phyloP scores from a whole-genome alignment of 2,329 filamentous ascomycete genomes.

The Phaeosphaeria sp. region DNA sequence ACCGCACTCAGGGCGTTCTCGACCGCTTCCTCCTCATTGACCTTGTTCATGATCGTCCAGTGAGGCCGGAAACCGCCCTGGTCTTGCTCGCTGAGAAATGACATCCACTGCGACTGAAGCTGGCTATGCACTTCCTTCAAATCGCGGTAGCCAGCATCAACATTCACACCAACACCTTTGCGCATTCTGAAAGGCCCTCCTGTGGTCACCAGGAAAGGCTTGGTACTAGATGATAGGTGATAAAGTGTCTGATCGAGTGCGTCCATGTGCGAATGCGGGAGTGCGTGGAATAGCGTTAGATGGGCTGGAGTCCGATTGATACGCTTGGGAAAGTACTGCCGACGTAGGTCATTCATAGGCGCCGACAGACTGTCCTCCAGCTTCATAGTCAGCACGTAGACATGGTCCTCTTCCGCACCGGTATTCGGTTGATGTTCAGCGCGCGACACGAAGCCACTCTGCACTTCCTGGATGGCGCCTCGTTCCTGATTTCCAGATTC shows the following conservation, averaged over 20 bases:
- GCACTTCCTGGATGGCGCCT: constrained; percentile 12
- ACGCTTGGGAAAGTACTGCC: constrained; percentile 50
- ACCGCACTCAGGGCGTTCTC: constrained; percentile 46
- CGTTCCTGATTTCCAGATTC: constrained; percentile 7
- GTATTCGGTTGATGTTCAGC: constrained; percentile 42
- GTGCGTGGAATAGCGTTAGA: constrained; percentile 55
- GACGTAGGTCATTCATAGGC: constrained; percentile 49
- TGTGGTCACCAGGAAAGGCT: constrained; percentile 47
- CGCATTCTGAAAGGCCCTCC: constrained; percentile 50
- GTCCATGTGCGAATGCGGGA: constrained; percentile 49
- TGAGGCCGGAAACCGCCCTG: constrained; percentile 49
- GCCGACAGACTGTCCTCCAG: constrained; percentile 47
- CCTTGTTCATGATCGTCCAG: constrained; percentile 58
- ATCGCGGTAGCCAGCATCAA: constrained; percentile 40
- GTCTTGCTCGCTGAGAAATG: constrained; percentile 53
- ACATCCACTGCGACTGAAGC: constrained; percentile 45
- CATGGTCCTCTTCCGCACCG: constrained; percentile 35
- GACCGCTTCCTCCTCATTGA: constrained; percentile 49
- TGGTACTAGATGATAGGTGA: constrained; percentile 33
- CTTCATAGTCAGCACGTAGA: constrained; percentile 54
- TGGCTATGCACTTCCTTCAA: constrained; percentile 45
- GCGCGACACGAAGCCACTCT: constrained; percentile 9
- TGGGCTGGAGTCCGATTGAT: constrained; percentile 54
- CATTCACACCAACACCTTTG: constrained; percentile 50
- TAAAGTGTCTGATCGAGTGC: constrained; percentile 44